Evolutionary conservation across 2,329 filamentous ascomycete genomes (phyloP).

Genomic region (Aspergillus sp.): DNA sequence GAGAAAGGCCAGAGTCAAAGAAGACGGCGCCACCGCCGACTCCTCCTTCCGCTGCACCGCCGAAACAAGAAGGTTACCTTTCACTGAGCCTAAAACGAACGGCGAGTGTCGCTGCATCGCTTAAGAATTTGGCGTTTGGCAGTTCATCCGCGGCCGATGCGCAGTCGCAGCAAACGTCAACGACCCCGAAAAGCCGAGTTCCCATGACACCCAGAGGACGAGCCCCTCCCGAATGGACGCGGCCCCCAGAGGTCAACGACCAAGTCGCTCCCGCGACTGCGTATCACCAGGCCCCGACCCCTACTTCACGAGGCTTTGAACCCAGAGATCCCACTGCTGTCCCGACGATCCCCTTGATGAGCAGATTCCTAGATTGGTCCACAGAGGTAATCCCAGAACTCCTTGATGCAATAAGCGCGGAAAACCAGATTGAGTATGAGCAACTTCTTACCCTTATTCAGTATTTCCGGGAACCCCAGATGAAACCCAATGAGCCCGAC

Average conservation of each 20-base stretch:
- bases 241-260: slow-evolving; percentile 76
- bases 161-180: slow-evolving; percentile 28
- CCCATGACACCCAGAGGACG: slow-evolving; percentile 53
- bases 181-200: slow-evolving; percentile 35
- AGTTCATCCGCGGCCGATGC: slow-evolving; percentile 39
- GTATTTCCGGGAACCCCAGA: slow-evolving; percentile 97
- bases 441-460: slow-evolving; percentile 40
- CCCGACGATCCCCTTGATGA: slow-evolving; percentile 73
- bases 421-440: slow-evolving; percentile 15
- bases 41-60: slow-evolving; percentile 51
- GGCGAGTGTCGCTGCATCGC: slow-evolving; percentile 64
- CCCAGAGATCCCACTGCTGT: slow-evolving; percentile 60
- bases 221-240: slow-evolving; percentile 59
- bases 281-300: slow-evolving; percentile 75
- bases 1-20: slow-evolving; percentile 37
- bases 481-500: slow-evolving; percentile 94
- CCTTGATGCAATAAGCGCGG: slow-evolving; percentile 17
- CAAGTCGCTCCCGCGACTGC: slow-evolving; percentile 64
- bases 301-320: slow-evolving; percentile 74
- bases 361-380: slow-evolving; percentile 90
- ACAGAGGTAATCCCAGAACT: slow-evolving; percentile 61
- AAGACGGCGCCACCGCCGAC: slow-evolving; percentile 46
- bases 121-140: slow-evolving; percentile 63
- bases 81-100: slow-evolving; percentile 62
- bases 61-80: slow-evolving; percentile 63